Evolutionary conservation across 2,329 filamentous ascomycete genomes (phyloP), one percentile per base, ranked within the genome.

Genomic region (Sclerotiophoma versabilis): DNA sequence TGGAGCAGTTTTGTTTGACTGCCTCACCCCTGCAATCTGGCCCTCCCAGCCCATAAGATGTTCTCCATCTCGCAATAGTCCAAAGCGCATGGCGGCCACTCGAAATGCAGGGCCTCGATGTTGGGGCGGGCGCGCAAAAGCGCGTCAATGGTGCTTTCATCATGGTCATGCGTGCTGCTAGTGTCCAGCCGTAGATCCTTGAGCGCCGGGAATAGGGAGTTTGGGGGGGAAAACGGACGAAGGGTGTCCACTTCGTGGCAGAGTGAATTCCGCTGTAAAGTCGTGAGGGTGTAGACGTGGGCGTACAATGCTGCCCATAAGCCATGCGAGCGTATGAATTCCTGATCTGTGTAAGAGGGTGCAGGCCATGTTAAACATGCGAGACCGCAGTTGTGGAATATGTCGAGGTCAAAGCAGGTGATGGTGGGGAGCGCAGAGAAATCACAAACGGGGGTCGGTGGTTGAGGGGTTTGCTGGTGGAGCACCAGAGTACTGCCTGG

Each of bases 301-400:
- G 26, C 19, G 20, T 41, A 41, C 8, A 49, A 5, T 11, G 46
- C 36, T 27, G n/a, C 19, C 46, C 46, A 49, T 20, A 49, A 49
- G 11, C 11, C 9, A 5, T 7, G n/a, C 2, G 46, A 37, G 23
- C 36, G 36, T 12, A 27, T 41, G 20, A 49, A 36, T 3, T 20
- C 11, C 3, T 15, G 7, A 17, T 26, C 12, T 17, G 37, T 36
- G 12, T 27, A 8, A 14, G 3, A 1, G 1, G 22, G n/a, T 7
- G 46, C 46, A 2, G 29, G 36, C 46, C 46, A 49, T 10, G 46
- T 26, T 22, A 41, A 42, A 8, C 20, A 20, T 19, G 4, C 34
- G 1, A 49, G 20, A 12, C 15, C 17, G 14, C 46, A 27, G 22
- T n/a, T n/a, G n/a, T 34, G 36, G 20, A 20, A 12, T 14, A 22